A percentile compares a stretch with the other conserved stretches of the same genome.
Conservation (phyloP, 129 eudicot species). For the Chrysanthemum lavandulifolium region DNA sequence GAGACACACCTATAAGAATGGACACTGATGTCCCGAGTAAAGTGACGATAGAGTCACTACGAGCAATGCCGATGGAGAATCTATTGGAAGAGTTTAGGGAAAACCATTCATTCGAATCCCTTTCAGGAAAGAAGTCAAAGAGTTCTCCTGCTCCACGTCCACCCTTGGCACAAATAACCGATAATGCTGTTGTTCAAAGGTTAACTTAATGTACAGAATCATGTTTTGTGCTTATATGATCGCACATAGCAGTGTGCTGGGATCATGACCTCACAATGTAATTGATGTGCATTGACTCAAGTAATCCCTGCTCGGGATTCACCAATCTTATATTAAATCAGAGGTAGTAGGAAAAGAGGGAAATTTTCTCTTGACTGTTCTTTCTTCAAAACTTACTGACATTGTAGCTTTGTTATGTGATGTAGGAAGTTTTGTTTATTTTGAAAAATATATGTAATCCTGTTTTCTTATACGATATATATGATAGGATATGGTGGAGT, state of each 20-base stretch:
- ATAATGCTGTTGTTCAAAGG: no score
- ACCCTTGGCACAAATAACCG: conserved; percentile 27
- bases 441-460: no score
- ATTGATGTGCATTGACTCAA: conserved; percentile 1
- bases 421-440: no score
- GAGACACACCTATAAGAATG: conserved; percentile 67
- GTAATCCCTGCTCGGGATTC: conserved; percentile 79
- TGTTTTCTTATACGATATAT: no score
- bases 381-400: no score
- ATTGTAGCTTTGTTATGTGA: no score
- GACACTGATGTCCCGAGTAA: conserved; percentile 80
- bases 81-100: conserved; percentile 79
- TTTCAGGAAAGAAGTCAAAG: conserved; percentile 51
- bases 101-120: conserved; percentile 57
- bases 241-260: conserved; percentile 15
- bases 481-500: no score
- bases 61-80: conserved; percentile 85
- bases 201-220: conserved; percentile 42
- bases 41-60: conserved; percentile 66
- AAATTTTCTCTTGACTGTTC: no score
- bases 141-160: conserved; percentile 68
- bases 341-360: no score
- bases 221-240: conserved; percentile 21
- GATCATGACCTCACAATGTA: not conserved
- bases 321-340: not conserved